Conservation (phyloP, 495 filamentous ascomycete species). For the Terfezia boudieri region DNA sequence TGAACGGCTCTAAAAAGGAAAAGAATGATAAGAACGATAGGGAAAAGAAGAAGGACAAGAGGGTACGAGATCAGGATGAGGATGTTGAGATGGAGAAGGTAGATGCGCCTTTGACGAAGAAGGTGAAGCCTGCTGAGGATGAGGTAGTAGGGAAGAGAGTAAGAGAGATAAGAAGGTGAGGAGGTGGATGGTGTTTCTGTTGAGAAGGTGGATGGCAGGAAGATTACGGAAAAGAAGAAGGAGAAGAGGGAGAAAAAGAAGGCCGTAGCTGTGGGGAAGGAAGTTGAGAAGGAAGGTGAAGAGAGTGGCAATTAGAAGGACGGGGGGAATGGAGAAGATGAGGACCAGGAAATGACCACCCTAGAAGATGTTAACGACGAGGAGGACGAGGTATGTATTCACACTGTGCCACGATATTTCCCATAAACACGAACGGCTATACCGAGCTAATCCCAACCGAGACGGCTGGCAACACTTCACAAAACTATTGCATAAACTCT, state of each 20-base stretch:
- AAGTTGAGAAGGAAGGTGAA: conserved; percentile 22
- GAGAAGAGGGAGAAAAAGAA: conserved; percentile 4
- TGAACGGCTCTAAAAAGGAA: conserved; percentile 16
- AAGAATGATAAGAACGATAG: conserved; percentile 3
- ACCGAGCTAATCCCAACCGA: too few species aligned
- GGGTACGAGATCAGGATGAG: conserved; percentile 4
- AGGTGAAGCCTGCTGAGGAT: not conserved
- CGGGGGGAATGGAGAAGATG: not conserved
- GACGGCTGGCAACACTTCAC: too few species aligned
- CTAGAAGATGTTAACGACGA: conserved; percentile 16
- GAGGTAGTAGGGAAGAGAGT: conserved; percentile 17
- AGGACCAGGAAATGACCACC: conserved; percentile 4
- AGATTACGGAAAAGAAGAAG: conserved; percentile 1
- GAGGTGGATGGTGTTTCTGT: not conserved
- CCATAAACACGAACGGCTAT: too few species aligned
- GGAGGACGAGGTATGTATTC: conserved; percentile 14
- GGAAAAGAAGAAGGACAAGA: conserved; percentile 13
- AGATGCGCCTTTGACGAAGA: not conserved
- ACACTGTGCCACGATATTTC: too few species aligned
- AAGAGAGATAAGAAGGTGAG: conserved; percentile 5
- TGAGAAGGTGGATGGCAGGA: not conserved
- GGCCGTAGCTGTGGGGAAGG: conserved; percentile 18
- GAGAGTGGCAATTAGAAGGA: conserved; percentile 6
- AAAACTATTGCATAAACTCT: too few species aligned
- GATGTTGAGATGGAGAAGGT: not conserved